phyloP scores from a whole-genome alignment of 2,329 filamentous ascomycete species.

The Ascosphaera acerosa region DNA sequence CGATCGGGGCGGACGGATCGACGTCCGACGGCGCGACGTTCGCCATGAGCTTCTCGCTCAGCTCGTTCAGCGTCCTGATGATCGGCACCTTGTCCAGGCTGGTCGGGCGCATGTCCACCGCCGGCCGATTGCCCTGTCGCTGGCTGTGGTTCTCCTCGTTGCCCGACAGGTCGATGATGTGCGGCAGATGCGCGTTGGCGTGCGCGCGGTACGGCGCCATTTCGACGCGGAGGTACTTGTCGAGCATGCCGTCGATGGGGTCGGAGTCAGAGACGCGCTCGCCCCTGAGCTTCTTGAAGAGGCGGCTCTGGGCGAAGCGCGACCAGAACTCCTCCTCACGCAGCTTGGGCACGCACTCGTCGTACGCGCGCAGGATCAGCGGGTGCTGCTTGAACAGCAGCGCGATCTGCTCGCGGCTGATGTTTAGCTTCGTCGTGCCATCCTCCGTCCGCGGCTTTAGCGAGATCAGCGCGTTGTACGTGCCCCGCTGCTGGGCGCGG shows the following conservation, averaged over 20 bases:
- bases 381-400: conserved; percentile 87
- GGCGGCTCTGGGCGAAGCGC: conserved; percentile 69
- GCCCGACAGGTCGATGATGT: conserved; percentile 75
- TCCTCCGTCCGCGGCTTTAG: conserved; percentile 59
- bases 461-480: conserved; percentile 81
- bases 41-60: conserved; percentile 83
- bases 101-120: conserved; percentile 66
- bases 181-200: conserved; percentile 43
- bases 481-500: conserved; percentile 57
- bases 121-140: conserved; percentile 61
- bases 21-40: conserved; percentile 57
- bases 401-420: conserved; percentile 77
- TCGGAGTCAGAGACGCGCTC: conserved; percentile 64
- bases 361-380: conserved; percentile 68
- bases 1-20: conserved; percentile 38
- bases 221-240: conserved; percentile 57
- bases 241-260: conserved; percentile 50
- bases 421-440: conserved; percentile 51
- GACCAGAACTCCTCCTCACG: conserved; percentile 72
- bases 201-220: conserved; percentile 27
- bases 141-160: conserved; percentile 92
- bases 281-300: conserved; percentile 78
- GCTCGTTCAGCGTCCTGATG: conserved; percentile 62
- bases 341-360: conserved; percentile 70
- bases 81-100: conserved; percentile 59